Evolutionary conservation across 257 asterid species (phyloP).

Genomic region (Phtheirospermum japonicum): DNA sequence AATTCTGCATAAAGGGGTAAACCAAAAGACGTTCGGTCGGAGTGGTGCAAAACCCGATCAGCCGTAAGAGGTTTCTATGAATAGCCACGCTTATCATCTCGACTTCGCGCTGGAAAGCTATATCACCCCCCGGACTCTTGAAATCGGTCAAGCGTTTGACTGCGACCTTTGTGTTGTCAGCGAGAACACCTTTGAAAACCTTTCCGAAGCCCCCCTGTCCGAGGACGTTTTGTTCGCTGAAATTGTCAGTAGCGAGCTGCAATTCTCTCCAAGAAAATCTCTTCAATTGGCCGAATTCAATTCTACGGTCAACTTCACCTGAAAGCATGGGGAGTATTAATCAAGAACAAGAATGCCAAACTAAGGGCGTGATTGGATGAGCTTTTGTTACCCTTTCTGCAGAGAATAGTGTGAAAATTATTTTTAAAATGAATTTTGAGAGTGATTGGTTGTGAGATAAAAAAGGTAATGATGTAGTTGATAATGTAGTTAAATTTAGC

Average conservation of each 20-base stretch:
- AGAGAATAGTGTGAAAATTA: too few relatives aligned
- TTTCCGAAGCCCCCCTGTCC: conserved; percentile 99
- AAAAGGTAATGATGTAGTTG: too few relatives aligned
- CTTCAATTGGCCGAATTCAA: conserved; percentile 87
- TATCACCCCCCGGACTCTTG: conserved; percentile 92
- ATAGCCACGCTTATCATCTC: conserved; percentile 99
- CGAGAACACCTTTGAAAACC: conserved; percentile 82
- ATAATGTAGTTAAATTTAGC: too few relatives aligned
- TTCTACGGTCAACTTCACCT: conserved; percentile 93
- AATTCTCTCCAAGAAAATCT: conserved; percentile 95
- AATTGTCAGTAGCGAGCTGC: conserved; percentile 84
- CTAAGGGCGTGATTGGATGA: too few relatives aligned
- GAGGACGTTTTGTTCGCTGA: conserved; percentile 78
- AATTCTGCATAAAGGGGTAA: conserved; percentile 90
- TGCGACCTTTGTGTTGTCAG: conserved; percentile 78
- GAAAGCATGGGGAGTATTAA: not conserved
- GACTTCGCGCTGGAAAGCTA: conserved; percentile 92
- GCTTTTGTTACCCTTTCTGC: too few relatives aligned
- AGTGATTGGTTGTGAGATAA: too few relatives aligned
- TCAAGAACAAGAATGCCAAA: not conserved
- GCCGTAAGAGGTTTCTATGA: conserved; percentile 76
- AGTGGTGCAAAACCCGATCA: conserved; percentile 93
- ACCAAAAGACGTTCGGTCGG: conserved; percentile 89
- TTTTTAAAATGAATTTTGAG: too few relatives aligned
- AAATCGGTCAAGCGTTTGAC: conserved; percentile 85